phyloP scores from a whole-genome alignment of 352 stramenopile species.

The Phytophthora citricola region DNA sequence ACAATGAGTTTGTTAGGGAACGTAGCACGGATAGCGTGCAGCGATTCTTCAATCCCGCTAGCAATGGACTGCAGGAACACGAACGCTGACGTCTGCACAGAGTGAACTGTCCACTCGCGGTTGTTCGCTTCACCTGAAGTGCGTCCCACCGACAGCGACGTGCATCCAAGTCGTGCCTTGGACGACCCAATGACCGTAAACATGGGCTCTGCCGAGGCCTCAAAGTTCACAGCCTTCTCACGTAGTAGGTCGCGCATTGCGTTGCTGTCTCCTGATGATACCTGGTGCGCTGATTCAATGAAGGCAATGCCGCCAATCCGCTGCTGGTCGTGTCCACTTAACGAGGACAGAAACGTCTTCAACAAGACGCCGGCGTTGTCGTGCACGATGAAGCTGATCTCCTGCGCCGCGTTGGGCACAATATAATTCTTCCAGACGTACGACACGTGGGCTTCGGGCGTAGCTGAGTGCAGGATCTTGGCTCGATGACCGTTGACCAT shows the following conservation, averaged over 20 bases:
- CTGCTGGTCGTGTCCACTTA: conserved; percentile 62
- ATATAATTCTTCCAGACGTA: conserved; percentile 92
- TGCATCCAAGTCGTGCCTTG: conserved; percentile 73
- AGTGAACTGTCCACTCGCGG: conserved; percentile 85
- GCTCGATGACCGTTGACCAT: conserved; percentile 82
- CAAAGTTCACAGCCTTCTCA: conserved; percentile 85
- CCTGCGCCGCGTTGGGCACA: conserved; percentile 74
- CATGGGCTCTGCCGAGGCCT: conserved; percentile 83
- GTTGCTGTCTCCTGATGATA: conserved; percentile 63
- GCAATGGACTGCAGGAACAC: conserved; percentile 85
- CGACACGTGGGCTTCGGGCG: conserved; percentile 77
- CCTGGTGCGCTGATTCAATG: conserved; percentile 82
- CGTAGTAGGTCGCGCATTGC: conserved; percentile 65
- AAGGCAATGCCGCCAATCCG: conserved; percentile 84
- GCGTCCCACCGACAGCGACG: conserved; percentile 80
- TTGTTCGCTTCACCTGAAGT: conserved; percentile 75
- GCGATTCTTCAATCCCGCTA: conserved; percentile 76
- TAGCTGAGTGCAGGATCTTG: conserved; percentile 83
- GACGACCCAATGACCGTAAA: conserved; percentile 83
- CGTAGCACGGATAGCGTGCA: conserved; percentile 81
- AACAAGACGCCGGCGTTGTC: conserved; percentile 74
- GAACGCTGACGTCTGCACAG: conserved; percentile 88
- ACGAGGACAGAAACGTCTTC: conserved; percentile 70
- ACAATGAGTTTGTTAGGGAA: conserved; percentile 92
- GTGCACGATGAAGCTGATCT: conserved; percentile 88